phyloP scores from a whole-genome alignment of 345 rosid genomes.

The Draba incana region DNA sequence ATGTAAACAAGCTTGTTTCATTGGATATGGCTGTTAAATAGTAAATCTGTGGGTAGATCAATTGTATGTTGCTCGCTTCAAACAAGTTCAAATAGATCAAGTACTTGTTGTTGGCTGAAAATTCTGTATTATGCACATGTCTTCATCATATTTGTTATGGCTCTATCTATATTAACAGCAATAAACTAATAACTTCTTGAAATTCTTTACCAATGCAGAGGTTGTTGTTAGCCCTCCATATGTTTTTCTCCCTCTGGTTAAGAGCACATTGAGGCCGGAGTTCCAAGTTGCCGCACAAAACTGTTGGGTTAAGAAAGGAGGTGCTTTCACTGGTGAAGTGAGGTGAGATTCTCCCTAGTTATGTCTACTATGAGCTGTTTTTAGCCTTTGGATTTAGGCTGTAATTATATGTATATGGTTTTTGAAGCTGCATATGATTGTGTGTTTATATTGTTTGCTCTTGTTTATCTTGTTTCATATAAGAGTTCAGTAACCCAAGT shows the following conservation, averaged over 20 bases:
- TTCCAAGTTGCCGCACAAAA: slow-evolving; percentile 91
- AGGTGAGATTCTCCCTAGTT: slow-evolving; percentile 48
- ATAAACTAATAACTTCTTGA: slow-evolving; percentile 3
- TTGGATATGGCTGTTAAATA: not conserved
- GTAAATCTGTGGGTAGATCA: not conserved
- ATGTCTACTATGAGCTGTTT: not conserved
- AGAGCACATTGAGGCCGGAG: slow-evolving; percentile 63
- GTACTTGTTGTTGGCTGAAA: not conserved
- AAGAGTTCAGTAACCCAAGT: no score
- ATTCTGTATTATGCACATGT: not conserved
- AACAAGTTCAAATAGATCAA: not conserved
- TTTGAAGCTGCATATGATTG: not conserved
- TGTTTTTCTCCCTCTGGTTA: slow-evolving; percentile 76
- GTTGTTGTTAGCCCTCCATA: slow-evolving; percentile 91
- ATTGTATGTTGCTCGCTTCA: not conserved
- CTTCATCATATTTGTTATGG: not conserved
- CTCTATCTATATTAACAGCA: not conserved
- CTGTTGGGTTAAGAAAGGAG: slow-evolving; percentile 96
- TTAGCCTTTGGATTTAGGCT: not conserved
- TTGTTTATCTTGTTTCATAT: not conserved
- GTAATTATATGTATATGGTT: not conserved
- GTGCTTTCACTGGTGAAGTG: slow-evolving; percentile 95
- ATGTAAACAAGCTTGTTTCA: not conserved
- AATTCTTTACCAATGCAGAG: slow-evolving; percentile 47
- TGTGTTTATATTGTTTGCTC: not conserved